Base-by-base conservation (phyloP, 2,329 filamentous ascomycete species). In the Xylaria sp. region DNA sequence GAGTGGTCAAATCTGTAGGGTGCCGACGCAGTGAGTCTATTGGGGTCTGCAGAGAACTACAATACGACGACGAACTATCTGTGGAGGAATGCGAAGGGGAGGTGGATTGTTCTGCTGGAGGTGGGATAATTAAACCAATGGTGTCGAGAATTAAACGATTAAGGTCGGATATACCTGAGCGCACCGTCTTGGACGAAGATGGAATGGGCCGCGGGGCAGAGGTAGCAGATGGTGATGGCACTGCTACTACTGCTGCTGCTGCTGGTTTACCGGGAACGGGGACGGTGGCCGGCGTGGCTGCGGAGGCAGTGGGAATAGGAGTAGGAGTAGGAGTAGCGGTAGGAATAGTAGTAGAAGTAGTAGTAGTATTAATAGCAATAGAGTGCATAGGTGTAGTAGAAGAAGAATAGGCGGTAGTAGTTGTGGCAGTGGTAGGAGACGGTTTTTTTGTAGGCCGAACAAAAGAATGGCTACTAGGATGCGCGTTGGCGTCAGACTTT, bases 1-100 rank as follows among this genome's bases (percentile, higher is more conserved):
- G 83, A 69, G 80, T 83, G 71, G 82, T 80, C 10, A 87, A 79
- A 61, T 88, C 86, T 72, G 83, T 82, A 61, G 84, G 81, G 71
- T 81, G 83, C 53, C 85, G 83, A 63, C 81, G 83, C 15, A 84
- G 82, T 26, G 84, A 84, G 9, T 75, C 75, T 67, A 75, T 71
- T 63, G 76, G 72, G 20, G 72, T 68, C 28, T 69, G 70, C 38
- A 65, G 58, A 56, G 64, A 67, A 33, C 60, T 71, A 56, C 63
- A 67, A 57, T 62, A 69, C 23, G 81, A 83, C 23, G 81, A 83
- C 48, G 81, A 80, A 10, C 62, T 49, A 61, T 65, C 67, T 28
- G 70, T 58, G 28, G 75, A 68, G 36, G 64, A 65, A 9, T 70
- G 40, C n/a, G 73, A 72, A 26, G 72, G 65, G 11, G 72, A 74